Conservation (phyloP, 2,329 filamentous ascomycete species). For the Colletotrichum scovillei region DNA sequence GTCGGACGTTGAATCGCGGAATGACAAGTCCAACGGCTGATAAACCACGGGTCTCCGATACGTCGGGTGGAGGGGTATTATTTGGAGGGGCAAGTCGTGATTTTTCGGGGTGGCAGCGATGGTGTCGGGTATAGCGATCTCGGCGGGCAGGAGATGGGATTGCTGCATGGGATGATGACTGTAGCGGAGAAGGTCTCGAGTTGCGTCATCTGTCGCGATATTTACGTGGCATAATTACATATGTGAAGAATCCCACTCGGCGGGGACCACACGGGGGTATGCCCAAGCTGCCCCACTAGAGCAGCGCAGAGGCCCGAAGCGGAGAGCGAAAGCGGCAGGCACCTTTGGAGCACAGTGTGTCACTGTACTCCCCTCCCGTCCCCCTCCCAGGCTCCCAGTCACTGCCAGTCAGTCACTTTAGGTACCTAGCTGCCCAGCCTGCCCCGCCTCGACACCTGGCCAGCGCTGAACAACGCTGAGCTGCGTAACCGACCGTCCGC, state of each 20-base stretch:
- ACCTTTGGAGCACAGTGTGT: slow-evolving; percentile 17
- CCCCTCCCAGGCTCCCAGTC: neutral
- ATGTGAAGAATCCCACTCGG: neutral
- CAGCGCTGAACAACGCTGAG: slow-evolving; percentile 17
- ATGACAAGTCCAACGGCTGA: slow-evolving; percentile 29
- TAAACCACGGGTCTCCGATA: slow-evolving; percentile 35
- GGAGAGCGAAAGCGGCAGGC: slow-evolving; percentile 30
- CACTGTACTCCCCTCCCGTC: neutral
- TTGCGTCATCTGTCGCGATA: slow-evolving; percentile 32
- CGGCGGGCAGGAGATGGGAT: neutral
- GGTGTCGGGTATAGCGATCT: slow-evolving; percentile 5
- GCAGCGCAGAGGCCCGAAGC: neutral
- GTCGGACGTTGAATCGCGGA: slow-evolving; percentile 27
- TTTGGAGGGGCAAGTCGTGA: slow-evolving; percentile 35
- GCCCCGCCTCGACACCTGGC: slow-evolving; percentile 34
- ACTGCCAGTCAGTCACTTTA: neutral
- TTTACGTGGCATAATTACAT: slow-evolving; percentile 14
- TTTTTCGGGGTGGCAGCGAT: slow-evolving; percentile 21
- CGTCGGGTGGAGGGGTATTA: slow-evolving; percentile 22
- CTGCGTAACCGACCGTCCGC: slow-evolving; percentile 30
- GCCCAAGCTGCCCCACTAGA: slow-evolving; percentile 6
- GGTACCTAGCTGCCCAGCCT: slow-evolving; percentile 21
- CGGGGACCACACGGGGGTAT: neutral
- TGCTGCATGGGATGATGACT: neutral
- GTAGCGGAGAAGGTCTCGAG: neutral